These are phyloP conservation scores for Trichophyton verrucosum DNA, from an alignment of 2,329 filamentous ascomycete genomes.

Conservation along the genomic window DNA sequence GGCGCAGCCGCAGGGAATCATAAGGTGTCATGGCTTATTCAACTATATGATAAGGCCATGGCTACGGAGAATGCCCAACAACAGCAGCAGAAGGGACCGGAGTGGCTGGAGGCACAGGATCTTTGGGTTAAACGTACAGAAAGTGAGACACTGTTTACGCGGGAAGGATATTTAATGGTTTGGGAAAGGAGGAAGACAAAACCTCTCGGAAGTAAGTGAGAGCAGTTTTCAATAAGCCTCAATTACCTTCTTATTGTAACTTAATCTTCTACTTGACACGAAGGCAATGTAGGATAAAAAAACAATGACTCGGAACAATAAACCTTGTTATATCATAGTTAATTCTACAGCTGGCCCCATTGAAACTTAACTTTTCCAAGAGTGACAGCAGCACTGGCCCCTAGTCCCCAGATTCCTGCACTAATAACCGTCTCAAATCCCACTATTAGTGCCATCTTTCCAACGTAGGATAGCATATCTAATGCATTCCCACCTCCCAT, in stretches of 20 bases:
- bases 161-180: conserved; percentile 89
- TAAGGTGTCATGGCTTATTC: conserved; percentile 90
- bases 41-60: conserved; percentile 65
- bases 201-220: neutral
- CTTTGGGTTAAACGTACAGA: conserved; percentile 82
- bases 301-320: neutral
- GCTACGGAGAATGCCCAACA: conserved; percentile 26
- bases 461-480: conserved; percentile 25
- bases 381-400: conserved; percentile 27
- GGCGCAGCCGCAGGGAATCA: conserved; percentile 80
- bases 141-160: conserved; percentile 78
- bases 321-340: neutral
- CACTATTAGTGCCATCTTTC: conserved; percentile 26
- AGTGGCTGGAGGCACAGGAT: conserved; percentile 92
- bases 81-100: conserved; percentile 42
- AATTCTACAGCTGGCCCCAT: conserved; percentile 22
- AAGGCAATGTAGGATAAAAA: neutral
- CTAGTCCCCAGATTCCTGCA: conserved; percentile 27
- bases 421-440: conserved; percentile 28
- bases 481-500: conserved; percentile 23
- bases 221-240: neutral
- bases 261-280: neutral
- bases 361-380: conserved; percentile 30
- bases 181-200: conserved; percentile 67
- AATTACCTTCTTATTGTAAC: neutral